Evolutionary conservation across 176 grass and related monocot species (phyloP).

Genomic region (Ampelocalamus luodianensis): DNA sequence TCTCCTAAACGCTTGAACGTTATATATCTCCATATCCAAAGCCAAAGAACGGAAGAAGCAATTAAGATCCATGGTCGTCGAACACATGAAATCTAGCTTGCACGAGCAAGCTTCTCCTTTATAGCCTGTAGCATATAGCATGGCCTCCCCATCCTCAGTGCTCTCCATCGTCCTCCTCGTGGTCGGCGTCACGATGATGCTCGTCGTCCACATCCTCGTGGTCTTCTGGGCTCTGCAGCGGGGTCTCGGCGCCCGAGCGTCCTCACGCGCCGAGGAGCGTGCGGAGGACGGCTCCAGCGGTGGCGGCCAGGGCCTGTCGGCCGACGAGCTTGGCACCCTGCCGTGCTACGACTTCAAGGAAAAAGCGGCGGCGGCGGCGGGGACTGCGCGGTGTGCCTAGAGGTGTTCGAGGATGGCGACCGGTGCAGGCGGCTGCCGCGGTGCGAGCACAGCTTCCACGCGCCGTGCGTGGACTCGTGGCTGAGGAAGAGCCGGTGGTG

Average conservation of each 20-base stretch:
- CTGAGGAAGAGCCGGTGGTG: conserved; percentile 56
- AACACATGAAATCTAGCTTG: neutral
- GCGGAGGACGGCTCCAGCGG: neutral
- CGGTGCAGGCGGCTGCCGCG: conserved; percentile 56
- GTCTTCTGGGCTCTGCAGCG: conserved; percentile 36
- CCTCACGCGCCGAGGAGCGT: neutral
- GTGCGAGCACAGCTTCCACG: conserved; percentile 78
- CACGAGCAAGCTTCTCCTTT: neutral
- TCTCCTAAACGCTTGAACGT: neutral
- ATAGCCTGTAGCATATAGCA: neutral
- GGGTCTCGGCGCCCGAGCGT: neutral
- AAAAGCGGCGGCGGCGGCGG: neutral
- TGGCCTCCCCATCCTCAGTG: neutral
- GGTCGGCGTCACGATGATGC: conserved; percentile 39
- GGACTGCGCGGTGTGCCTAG: conserved; percentile 70
- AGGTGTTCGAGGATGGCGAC: conserved; percentile 53
- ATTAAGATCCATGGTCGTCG: conserved; percentile 15
- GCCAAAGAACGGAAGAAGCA: conserved; percentile 22
- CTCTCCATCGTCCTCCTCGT: conserved; percentile 40
- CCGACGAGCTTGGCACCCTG: conserved; percentile 47
- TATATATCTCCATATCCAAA: conserved; percentile 36
- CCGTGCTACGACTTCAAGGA: conserved; percentile 52
- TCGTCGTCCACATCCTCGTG: conserved; percentile 37
- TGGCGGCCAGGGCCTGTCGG: conserved; percentile 39
- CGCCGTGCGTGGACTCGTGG: conserved; percentile 71